A percentile compares a stretch with the other conserved stretches of the same genome.
Conservation (phyloP, 306 rosid genomes). For the Quercus variabilis region DNA sequence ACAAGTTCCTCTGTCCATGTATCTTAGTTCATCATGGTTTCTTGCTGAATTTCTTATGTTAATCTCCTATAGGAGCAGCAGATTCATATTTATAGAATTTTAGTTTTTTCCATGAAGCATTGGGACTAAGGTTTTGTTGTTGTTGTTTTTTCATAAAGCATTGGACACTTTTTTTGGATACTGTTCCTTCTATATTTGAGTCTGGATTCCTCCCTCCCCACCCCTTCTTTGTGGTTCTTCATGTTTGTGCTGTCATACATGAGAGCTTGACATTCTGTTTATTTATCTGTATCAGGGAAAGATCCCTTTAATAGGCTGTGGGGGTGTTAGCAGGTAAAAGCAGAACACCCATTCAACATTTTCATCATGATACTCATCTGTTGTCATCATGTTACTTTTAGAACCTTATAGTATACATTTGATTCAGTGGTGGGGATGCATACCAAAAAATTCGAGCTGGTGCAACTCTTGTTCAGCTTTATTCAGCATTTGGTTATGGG, state of each 20-base stretch:
- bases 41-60: constrained; percentile 10
- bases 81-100: background rate
- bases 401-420: constrained; percentile 12
- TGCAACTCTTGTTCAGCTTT: constrained; percentile 91
- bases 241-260: background rate
- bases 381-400: constrained; percentile 3
- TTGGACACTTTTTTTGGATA: background rate
- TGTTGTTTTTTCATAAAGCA: background rate
- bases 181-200: background rate
- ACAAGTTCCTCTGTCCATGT: background rate
- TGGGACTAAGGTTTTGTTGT: no score
- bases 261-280: constrained; percentile 13
- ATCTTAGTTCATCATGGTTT: background rate
- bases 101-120: background rate
- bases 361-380: background rate
- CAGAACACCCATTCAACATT: background rate
- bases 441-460: constrained; percentile 86
- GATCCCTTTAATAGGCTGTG: constrained; percentile 86
- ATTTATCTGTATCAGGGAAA: constrained; percentile 60
- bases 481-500: constrained; percentile 87
- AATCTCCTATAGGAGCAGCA: background rate
- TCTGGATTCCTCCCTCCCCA: background rate
- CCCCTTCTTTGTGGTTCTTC: background rate
- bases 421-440: constrained; percentile 88
- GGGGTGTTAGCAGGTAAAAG: constrained; percentile 82